Base-by-base conservation (phyloP, 176 grass and related monocot species). In the Elymus sibiricus region DNA sequence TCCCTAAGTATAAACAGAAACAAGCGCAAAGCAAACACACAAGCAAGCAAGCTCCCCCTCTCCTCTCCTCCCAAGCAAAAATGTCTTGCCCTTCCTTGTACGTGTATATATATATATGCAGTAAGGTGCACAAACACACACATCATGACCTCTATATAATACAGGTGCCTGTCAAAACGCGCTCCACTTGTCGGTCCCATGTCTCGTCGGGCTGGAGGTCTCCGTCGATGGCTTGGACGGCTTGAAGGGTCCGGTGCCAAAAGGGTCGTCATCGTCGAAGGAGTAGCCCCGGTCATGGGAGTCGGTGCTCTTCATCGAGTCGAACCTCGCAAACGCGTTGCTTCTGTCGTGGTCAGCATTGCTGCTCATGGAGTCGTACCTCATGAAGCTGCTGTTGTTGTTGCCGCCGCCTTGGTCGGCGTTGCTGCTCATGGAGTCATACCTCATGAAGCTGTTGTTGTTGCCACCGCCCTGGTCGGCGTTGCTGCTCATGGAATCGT, bases 151-250 rank as follows among this genome's bases (percentile, higher is more conserved):
- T 76, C 85, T 49, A 43, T 88, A 88, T 81, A 55, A 42, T 65
- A 81, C 82, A 91, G 26, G 15, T 25, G 14, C 86, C 82, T 49
- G 81, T 92, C 90, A 99, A 93, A 99, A 99, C 19, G 94, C 84
- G 1, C 83, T 94, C 94, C 97, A 99, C 40, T 82, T 86, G 59
- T 94, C 68, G 1, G 97, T 94, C 70, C 97, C 97, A 70, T 93
- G 92, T 60, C 47, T 95, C n/a, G 93, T 99, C 13, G 94, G 94
- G 87, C 87, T 99, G 49, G 83, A 86, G 51, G 56, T 88, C 38
- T 89, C 90, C 4, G 86, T 80, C 5, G 86, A 83, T 67, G 29
- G 87, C 28, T 86, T 87, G 17, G 88, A 85, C 4, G 89, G 85
- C 76, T 95, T 99, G 21, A 96, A 92, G 2, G 85, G 87, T 21